phyloP scores from a whole-genome alignment of 1,284 basidiomycete genomes.

The Cryptococcus floricola region DNA sequence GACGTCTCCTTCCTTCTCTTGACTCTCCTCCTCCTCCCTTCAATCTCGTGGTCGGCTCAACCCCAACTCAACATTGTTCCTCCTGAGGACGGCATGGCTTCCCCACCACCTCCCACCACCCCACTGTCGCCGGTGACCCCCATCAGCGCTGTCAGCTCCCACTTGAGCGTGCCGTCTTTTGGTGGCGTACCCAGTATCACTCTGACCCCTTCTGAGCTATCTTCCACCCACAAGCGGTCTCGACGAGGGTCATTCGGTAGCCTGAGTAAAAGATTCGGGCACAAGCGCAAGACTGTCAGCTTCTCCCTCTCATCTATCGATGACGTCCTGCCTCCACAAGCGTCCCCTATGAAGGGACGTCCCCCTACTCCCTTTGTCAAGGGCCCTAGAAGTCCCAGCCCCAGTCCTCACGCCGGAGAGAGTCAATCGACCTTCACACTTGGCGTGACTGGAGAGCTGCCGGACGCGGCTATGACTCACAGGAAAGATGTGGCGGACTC shows the following conservation, averaged over 20 bases:
- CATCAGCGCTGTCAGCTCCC: not conserved
- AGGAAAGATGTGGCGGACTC: constrained; percentile 20
- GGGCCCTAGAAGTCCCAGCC: constrained; percentile 9
- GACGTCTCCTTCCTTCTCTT: constrained; percentile 29
- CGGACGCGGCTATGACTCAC: constrained; percentile 10
- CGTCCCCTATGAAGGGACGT: constrained; percentile 8
- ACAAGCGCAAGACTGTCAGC: constrained; percentile 32
- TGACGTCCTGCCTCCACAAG: constrained; percentile 15
- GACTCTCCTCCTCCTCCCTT: constrained; percentile 18
- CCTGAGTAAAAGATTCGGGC: constrained; percentile 3
- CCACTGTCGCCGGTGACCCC: constrained; percentile 2
- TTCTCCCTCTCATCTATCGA: constrained; percentile 33
- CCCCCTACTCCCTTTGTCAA: constrained; percentile 33
- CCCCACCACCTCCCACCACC: constrained; percentile 3
- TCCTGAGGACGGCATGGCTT: constrained; percentile 3
- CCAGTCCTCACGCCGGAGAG: constrained; percentile 2
- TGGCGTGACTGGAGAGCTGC: not conserved
- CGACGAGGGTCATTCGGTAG: not conserved
- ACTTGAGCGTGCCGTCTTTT: constrained; percentile 4
- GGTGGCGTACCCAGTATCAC: constrained; percentile 19
- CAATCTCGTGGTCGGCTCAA: not conserved
- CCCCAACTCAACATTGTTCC: not conserved
- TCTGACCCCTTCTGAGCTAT: constrained; percentile 1
- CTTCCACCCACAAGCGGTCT: not conserved
- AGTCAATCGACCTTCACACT: not conserved